phyloP scores from a whole-genome alignment of 495 filamentous ascomycete genomes.

The Penicilliopsis zonata region DNA sequence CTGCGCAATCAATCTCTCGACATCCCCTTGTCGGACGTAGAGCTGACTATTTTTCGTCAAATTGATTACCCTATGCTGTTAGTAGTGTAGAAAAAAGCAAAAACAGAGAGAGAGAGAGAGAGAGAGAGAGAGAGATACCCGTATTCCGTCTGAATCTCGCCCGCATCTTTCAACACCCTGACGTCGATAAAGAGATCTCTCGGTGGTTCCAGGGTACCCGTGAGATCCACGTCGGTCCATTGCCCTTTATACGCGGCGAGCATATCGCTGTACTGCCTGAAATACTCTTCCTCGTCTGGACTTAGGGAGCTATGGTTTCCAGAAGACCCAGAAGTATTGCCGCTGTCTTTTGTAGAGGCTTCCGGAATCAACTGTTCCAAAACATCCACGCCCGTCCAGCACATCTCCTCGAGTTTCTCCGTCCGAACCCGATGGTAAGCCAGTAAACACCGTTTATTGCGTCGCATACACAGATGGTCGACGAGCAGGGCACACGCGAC shows the following conservation, averaged over 20 bases:
- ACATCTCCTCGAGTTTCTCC: constrained; percentile 87
- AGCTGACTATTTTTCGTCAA: constrained; percentile 98
- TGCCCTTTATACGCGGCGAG: constrained; percentile 94
- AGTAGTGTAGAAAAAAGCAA: neutral
- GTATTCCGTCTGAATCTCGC: constrained; percentile 98
- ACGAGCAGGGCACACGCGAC: constrained; percentile 82
- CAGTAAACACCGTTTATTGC: constrained; percentile 92
- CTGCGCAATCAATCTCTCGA: constrained; percentile 87
- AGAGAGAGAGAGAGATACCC: constrained; percentile 48
- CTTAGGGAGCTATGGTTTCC: constrained; percentile 68
- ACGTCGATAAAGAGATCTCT: constrained; percentile 97
- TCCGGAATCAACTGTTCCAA: constrained; percentile 44
- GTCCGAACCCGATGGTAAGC: constrained; percentile 86
- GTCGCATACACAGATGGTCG: constrained; percentile 86
- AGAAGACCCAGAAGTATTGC: constrained; percentile 14
- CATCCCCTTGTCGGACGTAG: constrained; percentile 92
- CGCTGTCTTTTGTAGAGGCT: constrained; percentile 10
- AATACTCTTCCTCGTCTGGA: constrained; percentile 96
- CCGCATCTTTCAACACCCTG: constrained; percentile 89
- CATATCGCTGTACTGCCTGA: constrained; percentile 81
- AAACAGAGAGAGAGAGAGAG: neutral
- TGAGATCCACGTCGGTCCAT: constrained; percentile 97
- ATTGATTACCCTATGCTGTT: constrained; percentile 63
- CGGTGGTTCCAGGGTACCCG: constrained; percentile 88
- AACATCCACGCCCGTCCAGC: constrained; percentile 81